Conservation (phyloP, 2,329 filamentous ascomycete species). For the Nannizzia gypsea region DNA sequence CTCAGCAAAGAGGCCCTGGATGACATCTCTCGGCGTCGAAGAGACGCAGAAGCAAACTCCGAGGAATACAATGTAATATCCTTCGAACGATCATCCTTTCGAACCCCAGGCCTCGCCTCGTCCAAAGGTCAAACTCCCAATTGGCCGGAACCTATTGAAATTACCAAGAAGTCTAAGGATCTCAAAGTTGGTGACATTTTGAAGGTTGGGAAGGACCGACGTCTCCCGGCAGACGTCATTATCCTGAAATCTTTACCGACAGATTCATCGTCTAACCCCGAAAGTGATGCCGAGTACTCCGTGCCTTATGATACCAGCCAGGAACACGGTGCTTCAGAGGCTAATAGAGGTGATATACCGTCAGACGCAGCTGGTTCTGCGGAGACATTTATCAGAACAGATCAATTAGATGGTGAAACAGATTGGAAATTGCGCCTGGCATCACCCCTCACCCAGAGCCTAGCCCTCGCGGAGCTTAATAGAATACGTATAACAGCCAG, state of each 20-base stretch:
- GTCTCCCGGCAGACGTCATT: constrained; percentile 87
- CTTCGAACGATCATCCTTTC: constrained; percentile 43
- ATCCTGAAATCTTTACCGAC: constrained; percentile 69
- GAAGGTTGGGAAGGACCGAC: constrained; percentile 80
- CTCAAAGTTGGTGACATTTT: constrained; percentile 92
- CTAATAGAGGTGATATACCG: constrained; percentile 5
- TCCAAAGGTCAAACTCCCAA: constrained; percentile 14
- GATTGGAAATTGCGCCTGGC: constrained; percentile 95
- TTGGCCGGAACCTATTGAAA: constrained; percentile 45
- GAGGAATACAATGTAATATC: constrained; percentile 71
- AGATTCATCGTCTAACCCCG: constrained; percentile 32
- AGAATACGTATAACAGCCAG: constrained; percentile 62
- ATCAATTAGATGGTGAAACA: constrained; percentile 94
- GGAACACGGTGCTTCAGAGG: neutral
- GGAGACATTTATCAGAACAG: constrained; percentile 93
- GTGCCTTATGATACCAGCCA: constrained; percentile 18
- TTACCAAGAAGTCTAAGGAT: constrained; percentile 71
- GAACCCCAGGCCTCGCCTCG: constrained; percentile 6
- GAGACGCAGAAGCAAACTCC: constrained; percentile 89
- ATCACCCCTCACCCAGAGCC: constrained; percentile 70
- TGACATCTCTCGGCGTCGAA: constrained; percentile 71
- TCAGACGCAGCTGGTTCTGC: constrained; percentile 38
- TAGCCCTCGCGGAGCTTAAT: constrained; percentile 58
- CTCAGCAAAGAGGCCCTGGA: constrained; percentile 93
- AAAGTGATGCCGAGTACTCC: constrained; percentile 11